These are phyloP conservation scores for Aristolochia californica DNA, from an alignment of 164 flowering plant genomes.

Conservation along the genomic window DNA sequence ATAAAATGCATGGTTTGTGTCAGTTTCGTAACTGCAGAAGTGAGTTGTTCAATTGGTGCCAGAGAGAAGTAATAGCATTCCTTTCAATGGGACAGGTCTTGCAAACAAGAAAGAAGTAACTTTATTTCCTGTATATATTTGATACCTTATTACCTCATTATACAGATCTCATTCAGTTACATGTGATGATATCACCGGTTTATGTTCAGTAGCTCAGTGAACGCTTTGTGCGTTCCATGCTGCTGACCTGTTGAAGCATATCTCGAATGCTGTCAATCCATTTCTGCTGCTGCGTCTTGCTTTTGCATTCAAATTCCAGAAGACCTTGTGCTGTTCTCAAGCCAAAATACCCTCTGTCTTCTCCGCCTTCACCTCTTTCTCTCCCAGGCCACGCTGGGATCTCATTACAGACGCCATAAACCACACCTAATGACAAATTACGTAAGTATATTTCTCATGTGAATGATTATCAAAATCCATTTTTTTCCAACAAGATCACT, in stretches of 20 bases:
- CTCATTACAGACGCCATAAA: conserved; percentile 65
- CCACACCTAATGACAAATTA: conserved; percentile 41
- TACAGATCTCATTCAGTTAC: no score
- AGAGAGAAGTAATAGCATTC: no score
- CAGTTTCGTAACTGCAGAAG: neutral
- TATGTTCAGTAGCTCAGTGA: no score
- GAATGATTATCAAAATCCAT: neutral
- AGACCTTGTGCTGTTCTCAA: conserved; percentile 73
- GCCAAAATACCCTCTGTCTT: conserved; percentile 48
- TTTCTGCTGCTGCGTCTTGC: conserved; percentile 52
- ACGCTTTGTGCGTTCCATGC: no score
- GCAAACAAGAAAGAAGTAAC: no score
- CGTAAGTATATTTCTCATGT: neutral
- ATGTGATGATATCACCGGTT: no score
- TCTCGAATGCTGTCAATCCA: conserved; percentile 63
- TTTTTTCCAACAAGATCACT: neutral
- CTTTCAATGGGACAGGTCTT: no score
- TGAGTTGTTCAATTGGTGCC: no score
- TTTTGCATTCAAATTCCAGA: conserved; percentile 82
- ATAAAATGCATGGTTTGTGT: no score
- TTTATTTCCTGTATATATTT: no score
- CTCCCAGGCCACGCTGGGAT: conserved; percentile 43
- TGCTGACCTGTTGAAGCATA: conserved; percentile 45
- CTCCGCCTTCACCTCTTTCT: conserved; percentile 37
- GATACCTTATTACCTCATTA: no score